Conservation (phyloP, 116 monocot genomes). For the Zostera marina region DNA sequence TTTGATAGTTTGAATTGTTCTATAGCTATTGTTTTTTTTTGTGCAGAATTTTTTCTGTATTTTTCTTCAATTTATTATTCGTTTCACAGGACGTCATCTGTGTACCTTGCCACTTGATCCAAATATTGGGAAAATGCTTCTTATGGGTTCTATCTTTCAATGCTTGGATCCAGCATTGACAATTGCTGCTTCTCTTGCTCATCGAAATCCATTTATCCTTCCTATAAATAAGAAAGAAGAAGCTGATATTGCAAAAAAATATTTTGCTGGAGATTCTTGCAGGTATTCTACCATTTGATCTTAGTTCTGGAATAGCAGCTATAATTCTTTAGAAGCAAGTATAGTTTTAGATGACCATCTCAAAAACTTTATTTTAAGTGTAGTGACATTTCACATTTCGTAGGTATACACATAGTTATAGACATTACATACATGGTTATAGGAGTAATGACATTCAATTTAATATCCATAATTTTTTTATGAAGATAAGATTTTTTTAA, state of each 20-base stretch:
- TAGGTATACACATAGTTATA: too few species aligned
- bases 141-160: constrained; percentile 82
- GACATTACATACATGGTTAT: too few species aligned
- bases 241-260: constrained; percentile 82
- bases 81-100: constrained; percentile 56
- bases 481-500: too few species aligned
- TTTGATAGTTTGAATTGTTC: not conserved
- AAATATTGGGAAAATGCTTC: constrained; percentile 92
- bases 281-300: constrained; percentile 21
- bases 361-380: too few species aligned
- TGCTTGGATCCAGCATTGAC: constrained; percentile 83
- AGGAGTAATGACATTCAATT: too few species aligned
- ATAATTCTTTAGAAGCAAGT: not conserved
- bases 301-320: not conserved
- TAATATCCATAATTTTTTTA: too few species aligned
- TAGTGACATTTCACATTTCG: too few species aligned
- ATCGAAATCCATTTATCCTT: constrained; percentile 88
- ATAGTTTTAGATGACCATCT: too few species aligned
- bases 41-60: not conserved
- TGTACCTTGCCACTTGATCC: constrained; percentile 81
- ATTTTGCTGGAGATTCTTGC: constrained; percentile 78
- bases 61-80: not conserved
- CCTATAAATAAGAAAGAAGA: constrained; percentile 86
- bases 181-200: constrained; percentile 88
- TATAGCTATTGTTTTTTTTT: not conserved